These are phyloP conservation scores for Phytophthora vignae DNA, from an alignment of 352 stramenopile species.

Conservation along the genomic window DNA sequence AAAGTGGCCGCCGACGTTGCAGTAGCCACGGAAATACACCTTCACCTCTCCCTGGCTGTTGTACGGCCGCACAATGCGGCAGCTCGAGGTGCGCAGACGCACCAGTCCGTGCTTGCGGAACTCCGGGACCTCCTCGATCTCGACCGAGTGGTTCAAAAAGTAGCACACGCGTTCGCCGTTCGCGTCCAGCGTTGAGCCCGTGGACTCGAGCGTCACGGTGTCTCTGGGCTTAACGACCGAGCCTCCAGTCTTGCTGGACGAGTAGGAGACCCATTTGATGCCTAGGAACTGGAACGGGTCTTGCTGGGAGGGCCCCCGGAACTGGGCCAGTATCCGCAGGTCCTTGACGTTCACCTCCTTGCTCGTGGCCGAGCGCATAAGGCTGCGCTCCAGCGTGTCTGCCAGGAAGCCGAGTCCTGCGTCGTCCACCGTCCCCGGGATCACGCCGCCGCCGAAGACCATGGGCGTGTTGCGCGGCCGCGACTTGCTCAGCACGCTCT, in stretches of 20 bases:
- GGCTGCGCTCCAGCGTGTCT: slow-evolving; percentile 34
- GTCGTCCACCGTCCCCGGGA: slow-evolving; percentile 45
- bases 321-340: slow-evolving; percentile 35
- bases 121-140: slow-evolving; percentile 51
- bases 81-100: slow-evolving; percentile 49
- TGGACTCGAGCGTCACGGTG: slow-evolving; percentile 39
- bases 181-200: slow-evolving; percentile 48
- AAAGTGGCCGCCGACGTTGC: slow-evolving; percentile 42
- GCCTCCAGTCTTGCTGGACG: slow-evolving; percentile 1
- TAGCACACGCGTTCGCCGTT: slow-evolving; percentile 47
- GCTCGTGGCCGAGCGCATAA: slow-evolving; percentile 33
- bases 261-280: slow-evolving; percentile 32
- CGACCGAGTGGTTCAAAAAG: slow-evolving; percentile 49
- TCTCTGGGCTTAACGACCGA: slow-evolving; percentile 32
- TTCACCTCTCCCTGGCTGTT: slow-evolving; percentile 45
- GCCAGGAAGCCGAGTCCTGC: slow-evolving; percentile 44
- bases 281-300: slow-evolving; percentile 42
- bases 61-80: slow-evolving; percentile 49
- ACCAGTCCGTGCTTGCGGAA: slow-evolving; percentile 42
- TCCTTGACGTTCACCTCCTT: slow-evolving; percentile 39
- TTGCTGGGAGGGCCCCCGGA: slow-evolving; percentile 30
- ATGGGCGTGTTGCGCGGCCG: slow-evolving; percentile 32
- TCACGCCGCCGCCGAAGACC: slow-evolving; percentile 37
- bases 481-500: slow-evolving; percentile 37
- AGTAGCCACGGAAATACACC: slow-evolving; percentile 58